Evolutionary conservation across 2,329 filamentous ascomycete species (phyloP).

Genomic region (Aureobasidium sp.): DNA sequence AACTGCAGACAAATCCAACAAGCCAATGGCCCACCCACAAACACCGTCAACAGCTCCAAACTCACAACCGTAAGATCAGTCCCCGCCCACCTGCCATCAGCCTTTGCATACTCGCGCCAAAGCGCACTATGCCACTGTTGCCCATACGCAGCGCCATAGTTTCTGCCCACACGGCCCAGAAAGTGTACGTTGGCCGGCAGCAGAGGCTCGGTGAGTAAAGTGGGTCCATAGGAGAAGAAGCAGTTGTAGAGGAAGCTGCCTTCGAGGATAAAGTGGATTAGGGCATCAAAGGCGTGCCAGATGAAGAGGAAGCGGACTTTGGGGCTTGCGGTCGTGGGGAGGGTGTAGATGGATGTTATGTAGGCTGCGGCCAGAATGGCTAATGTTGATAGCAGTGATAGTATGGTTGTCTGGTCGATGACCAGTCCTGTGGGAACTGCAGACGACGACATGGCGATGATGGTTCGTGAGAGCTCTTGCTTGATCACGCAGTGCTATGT

Average conservation of each 20-base stretch:
- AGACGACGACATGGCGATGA: not conserved
- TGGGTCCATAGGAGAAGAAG: constrained; percentile 58
- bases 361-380: constrained; percentile 50
- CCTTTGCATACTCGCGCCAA: constrained; percentile 62
- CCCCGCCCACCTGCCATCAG: constrained; percentile 54
- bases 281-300: constrained; percentile 89
- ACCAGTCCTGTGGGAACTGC: not conserved
- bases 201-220: constrained; percentile 30
- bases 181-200: constrained; percentile 46
- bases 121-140: constrained; percentile 44
- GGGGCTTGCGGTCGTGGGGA: constrained; percentile 48
- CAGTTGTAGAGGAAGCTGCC: constrained; percentile 89
- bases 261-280: constrained; percentile 88
- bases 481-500: not conserved
- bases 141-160: constrained; percentile 56
- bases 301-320: constrained; percentile 74
- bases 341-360: constrained; percentile 39
- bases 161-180: constrained; percentile 45
- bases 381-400: constrained; percentile 49
- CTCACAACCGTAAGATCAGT: constrained; percentile 53
- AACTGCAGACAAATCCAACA: constrained; percentile 48
- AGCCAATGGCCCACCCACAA: constrained; percentile 52
- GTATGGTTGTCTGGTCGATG: constrained; percentile 45
- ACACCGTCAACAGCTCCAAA: constrained; percentile 55
- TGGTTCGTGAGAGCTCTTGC: not conserved